Evolutionary conservation across 2,329 filamentous ascomycete species (phyloP), one percentile per base, ranked within the genome.

Genomic region (Lecanoromycetidae sp.): DNA sequence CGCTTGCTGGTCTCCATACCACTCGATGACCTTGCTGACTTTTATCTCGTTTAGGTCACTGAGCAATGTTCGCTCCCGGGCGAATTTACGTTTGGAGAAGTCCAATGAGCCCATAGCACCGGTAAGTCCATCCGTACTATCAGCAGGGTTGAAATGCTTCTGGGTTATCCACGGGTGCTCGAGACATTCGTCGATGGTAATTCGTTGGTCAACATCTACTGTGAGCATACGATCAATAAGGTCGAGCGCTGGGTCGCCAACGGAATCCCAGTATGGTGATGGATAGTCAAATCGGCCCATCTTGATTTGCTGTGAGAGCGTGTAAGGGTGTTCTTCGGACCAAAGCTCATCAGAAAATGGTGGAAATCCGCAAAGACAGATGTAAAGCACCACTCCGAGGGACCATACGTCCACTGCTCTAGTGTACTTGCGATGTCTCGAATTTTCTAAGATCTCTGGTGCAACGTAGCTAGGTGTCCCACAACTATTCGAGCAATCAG

Each of bases 391-490:
- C 3, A 98, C 91, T n/a, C 91, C 91, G 1, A 96, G 74, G 1
- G 88, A 94, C 91, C 91, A 96, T 34, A 96, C 74, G 62, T 98
- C 91, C 8, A 98, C 91, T 3, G 88, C 88, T 58, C 87, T 86
- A 46, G 88, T 94, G 67, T 98, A 98, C 60, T 84, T 84, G 55
- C 91, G 80, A 52, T 87, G 77, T 57, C 79, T 82, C 15, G 77
- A 79, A 53, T 88, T 84, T 58, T 87, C 83, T 4, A 98, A 71
- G 48, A 98, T 94, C 63, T 98, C 91, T 1, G 91, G 91, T 1
- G 93, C 91, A 51, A 96, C 90, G 61, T 98, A 94, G 63, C 84
- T 91, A 5, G 90, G 91, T n/a, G 91, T 98, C 53, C 91, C 91
- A 62, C 91, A 82, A 51, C 71, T 74, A 49, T 33, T 38, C 27